Evolutionary conservation across 2,329 filamentous ascomycete genomes (phyloP), one percentile per base, ranked within the genome.

Genomic region (Exophiala lecanii-corni): DNA sequence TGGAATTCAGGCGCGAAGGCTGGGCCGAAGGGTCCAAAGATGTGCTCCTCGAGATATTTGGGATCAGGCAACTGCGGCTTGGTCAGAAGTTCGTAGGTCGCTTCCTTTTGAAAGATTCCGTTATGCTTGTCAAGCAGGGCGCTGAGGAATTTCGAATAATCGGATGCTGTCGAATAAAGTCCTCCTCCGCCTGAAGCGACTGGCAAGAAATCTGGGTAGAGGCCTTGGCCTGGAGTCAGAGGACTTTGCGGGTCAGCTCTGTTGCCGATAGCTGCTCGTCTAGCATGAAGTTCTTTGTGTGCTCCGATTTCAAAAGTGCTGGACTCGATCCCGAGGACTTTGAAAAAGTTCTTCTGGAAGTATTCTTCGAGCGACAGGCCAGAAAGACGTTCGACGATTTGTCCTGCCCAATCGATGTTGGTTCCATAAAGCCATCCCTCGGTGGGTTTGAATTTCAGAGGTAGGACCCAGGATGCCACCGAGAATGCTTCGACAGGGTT

Each of bases 371-470:
- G 62, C 1, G 51, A 56, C 3, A 65, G 47, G 1, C 67, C 66
- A 0, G 65, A 67, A 0, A 60, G 62, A 12, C 72, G 61, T 48
- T 75, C 66, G 2, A 76, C 55, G 0, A 68, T 60, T 2, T 71
- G 55, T 2, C 74, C 73, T 0, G 68, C 74, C 73, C 73, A 78
- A 51, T 78, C 74, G 4, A 75, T 62, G 6, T 60, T 59, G 9
- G 75, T 70, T 1, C 75, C 73, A 16, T 84, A 83, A 41, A 77
- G 70, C 76, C 78, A 84, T 3, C 66, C 66, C 17, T 72, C 69
- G 0, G 81, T 80, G 0, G 82, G 81, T 49, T 85, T 78, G 50
- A 81, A 78, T 1, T 83, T 59, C 13, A 86, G 59, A 1, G 80
- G 76, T 17, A 36, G n/a, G 43, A 62, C 65, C 13, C 13, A 23